Evolutionary conservation across 2,329 filamentous ascomycete species (phyloP).

Genomic region (Xenoacremonium recifei): DNA sequence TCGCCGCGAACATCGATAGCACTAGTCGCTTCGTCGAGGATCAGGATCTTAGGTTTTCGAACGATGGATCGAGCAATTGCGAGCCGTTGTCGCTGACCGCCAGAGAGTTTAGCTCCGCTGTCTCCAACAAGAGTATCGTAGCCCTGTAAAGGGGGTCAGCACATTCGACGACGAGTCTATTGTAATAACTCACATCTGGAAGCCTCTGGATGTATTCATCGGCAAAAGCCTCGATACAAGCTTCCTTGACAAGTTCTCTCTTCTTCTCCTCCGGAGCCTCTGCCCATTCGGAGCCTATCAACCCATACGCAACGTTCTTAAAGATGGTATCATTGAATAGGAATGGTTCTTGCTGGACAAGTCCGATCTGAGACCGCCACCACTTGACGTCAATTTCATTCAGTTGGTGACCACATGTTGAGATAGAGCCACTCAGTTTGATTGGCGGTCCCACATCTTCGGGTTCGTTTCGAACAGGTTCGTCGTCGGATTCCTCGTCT

Average conservation of each 20-base stretch:
- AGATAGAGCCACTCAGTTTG: constrained; percentile 45
- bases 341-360: constrained; percentile 68
- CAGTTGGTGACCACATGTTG: constrained; percentile 52
- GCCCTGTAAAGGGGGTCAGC: constrained; percentile 40
- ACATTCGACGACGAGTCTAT: not conserved
- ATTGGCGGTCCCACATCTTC: constrained; percentile 43
- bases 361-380: constrained; percentile 61
- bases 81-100: constrained; percentile 83
- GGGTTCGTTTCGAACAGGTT: constrained; percentile 26
- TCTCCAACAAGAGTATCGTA: constrained; percentile 77
- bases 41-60: constrained; percentile 66
- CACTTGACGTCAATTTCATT: constrained; percentile 60
- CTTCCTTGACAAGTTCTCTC: constrained; percentile 58
- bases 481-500: constrained; percentile 28
- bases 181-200: constrained; percentile 44
- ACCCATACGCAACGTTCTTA: constrained; percentile 60
- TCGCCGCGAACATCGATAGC: constrained; percentile 57
- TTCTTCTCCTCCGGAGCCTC: constrained; percentile 54
- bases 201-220: constrained; percentile 67
- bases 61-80: constrained; percentile 76
- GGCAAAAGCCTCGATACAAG: constrained; percentile 66
- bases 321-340: constrained; percentile 66
- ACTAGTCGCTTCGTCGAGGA: constrained; percentile 76
- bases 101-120: constrained; percentile 72
- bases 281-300: constrained; percentile 53